phyloP scores from a whole-genome alignment of 1,284 basidiomycete genomes.

The Termitomyces sp. region DNA sequence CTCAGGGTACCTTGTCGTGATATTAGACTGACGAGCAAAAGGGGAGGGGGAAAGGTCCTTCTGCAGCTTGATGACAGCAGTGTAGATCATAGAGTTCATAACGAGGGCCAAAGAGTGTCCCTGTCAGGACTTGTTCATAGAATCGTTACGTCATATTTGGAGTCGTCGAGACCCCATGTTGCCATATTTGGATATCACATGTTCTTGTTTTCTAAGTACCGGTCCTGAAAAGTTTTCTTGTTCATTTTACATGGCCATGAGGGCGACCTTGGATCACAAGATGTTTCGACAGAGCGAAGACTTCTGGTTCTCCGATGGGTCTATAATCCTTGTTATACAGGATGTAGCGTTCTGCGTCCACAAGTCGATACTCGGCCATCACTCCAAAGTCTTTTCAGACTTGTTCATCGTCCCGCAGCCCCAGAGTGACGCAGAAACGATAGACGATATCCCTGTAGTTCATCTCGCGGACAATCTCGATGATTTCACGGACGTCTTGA shows the following conservation, averaged over 20 bases:
- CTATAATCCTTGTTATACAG: neutral
- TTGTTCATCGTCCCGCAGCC: slow-evolving; percentile 35
- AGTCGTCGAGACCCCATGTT: no score
- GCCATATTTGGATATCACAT: no score
- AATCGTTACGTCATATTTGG: no score
- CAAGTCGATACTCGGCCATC: slow-evolving; percentile 30
- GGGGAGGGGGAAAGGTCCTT: no score
- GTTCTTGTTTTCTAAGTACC: no score
- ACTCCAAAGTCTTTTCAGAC: slow-evolving; percentile 33
- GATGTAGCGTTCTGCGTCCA: slow-evolving; percentile 30
- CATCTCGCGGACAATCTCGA: slow-evolving; percentile 26
- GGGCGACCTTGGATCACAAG: neutral
- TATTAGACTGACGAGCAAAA: no score
- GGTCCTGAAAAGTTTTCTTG: neutral
- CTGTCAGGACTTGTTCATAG: no score
- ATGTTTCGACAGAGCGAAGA: neutral
- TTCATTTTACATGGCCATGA: neutral
- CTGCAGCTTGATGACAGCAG: no score
- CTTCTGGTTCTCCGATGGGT: neutral
- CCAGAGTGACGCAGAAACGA: slow-evolving; percentile 17
- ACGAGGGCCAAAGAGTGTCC: no score
- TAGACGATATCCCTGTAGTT: slow-evolving; percentile 31
- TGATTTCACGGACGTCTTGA: slow-evolving; percentile 30
- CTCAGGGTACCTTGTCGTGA: no score
- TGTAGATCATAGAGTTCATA: no score